Conservation (phyloP, 305 asterid species). For the Caryopteris hybrid region DNA sequence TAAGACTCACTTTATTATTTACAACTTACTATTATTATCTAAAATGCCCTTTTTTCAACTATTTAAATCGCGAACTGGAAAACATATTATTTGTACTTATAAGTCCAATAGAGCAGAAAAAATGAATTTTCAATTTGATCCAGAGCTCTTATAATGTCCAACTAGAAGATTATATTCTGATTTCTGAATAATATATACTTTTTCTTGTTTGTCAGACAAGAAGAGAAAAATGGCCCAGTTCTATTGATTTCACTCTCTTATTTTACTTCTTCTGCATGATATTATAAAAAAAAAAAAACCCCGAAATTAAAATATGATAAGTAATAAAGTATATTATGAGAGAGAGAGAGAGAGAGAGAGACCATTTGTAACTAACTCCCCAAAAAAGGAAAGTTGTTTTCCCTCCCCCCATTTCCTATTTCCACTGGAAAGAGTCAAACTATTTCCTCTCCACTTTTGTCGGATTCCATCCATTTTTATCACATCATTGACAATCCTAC, state of each 20-base stretch:
- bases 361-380: slow-evolving; percentile 14
- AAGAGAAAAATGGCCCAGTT: too few species aligned
- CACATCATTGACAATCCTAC: slow-evolving; percentile 6
- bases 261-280: too few species aligned
- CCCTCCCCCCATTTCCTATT: slow-evolving; percentile 7
- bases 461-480: slow-evolving; percentile 22
- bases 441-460: slow-evolving; percentile 26
- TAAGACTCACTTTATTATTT: too few species aligned
- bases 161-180: neutral
- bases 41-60: neutral
- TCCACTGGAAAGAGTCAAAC: slow-evolving; percentile 18
- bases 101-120: neutral
- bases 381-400: neutral
- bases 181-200: too few species aligned
- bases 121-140: neutral
- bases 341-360: neutral
- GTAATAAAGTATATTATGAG: too few species aligned
- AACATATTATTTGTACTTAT: neutral
- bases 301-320: neutral
- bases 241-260: too few species aligned
- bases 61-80: neutral
- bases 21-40: too few species aligned
- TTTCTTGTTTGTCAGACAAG: too few species aligned
- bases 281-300: neutral
- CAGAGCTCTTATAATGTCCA: neutral